Base-by-base conservation (phyloP, 805 yeast species). In the Candida germanica region DNA sequence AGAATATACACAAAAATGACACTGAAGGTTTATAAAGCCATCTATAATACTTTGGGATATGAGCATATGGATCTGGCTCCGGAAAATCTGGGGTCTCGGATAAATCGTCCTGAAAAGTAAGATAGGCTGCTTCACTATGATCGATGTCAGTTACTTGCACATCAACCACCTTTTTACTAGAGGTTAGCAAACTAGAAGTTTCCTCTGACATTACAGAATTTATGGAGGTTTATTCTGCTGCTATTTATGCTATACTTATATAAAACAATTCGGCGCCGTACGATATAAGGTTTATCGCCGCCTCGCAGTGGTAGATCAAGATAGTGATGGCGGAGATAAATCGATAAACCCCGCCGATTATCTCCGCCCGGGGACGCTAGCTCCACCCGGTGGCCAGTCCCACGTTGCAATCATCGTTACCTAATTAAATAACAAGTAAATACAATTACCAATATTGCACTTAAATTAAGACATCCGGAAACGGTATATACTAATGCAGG, bases 401-500 rank as follows among this genome's bases (percentile, higher is more conserved):
- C n/a, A n/a, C n/a, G n/a, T n/a, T n/a, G n/a, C n/a, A n/a, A n/a
- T n/a, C n/a, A n/a, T n/a, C n/a, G n/a, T n/a, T n/a, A n/a, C n/a
- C n/a, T n/a, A n/a, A n/a, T n/a, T n/a, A n/a, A n/a, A 10, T 20
- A 20, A 10, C 23, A 20, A 20, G 23, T 7, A 6, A 26, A 10
- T 10, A 26, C 6, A 6, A 26, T 5, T 6, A 26, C 18, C 5
- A 26, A 10, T 8, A 19, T 26, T 3, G 31, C 24, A 11, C 10
- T 12, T 20, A 26, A 4, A 26, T 33, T 26, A 15, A 34, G 12
- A n/a, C 18, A 7, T 3, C 31, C 32, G 28, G 36, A 31, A 9
- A 38, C 22, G 4, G 17, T 6, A 17, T 61, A 61, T 2, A 56
- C 40, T 18, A 55, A 30, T 13, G 48, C 50, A 2, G 64, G 59